Evolutionary conservation across 306 rosid species (phyloP).

Genomic region (Cucurbita maxima): DNA sequence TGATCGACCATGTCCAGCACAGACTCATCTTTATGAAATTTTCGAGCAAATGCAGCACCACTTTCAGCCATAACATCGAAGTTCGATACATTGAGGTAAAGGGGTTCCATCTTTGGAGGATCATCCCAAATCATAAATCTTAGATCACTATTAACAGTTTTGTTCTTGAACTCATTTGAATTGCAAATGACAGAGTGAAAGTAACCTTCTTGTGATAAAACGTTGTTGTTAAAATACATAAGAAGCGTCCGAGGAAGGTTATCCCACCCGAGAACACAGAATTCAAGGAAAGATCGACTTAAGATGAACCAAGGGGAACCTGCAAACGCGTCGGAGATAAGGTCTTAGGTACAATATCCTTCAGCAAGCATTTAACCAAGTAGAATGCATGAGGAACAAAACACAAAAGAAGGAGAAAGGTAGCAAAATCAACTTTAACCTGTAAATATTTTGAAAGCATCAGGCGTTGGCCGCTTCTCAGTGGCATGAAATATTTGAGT

Average conservation of each 20-base stretch:
- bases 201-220: slow-evolving; percentile 77
- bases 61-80: slow-evolving; percentile 52
- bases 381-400: background rate
- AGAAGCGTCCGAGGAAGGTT: slow-evolving; percentile 75
- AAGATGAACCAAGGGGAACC: slow-evolving; percentile 91
- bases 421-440: slow-evolving; percentile 26
- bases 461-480: slow-evolving; percentile 62
- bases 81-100: slow-evolving; percentile 42
- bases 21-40: slow-evolving; percentile 37
- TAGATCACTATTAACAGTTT: slow-evolving; percentile 65
- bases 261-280: slow-evolving; percentile 88
- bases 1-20: slow-evolving; percentile 59
- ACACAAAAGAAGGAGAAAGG: background rate
- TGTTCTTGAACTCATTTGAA: slow-evolving; percentile 68
- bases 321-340: slow-evolving; percentile 11
- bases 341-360: background rate
- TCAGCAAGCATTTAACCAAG: background rate
- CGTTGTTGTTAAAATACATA: slow-evolving; percentile 78
- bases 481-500: slow-evolving; percentile 90
- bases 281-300: slow-evolving; percentile 72
- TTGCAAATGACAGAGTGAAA: slow-evolving; percentile 86
- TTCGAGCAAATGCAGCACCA: slow-evolving; percentile 82
- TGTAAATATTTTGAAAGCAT: slow-evolving; percentile 74
- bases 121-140: slow-evolving; percentile 81
- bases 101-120: slow-evolving; percentile 83